These are phyloP conservation scores for Colletotrichum phormii DNA, from an alignment of 2,329 filamentous ascomycete species.

Conservation along the genomic window DNA sequence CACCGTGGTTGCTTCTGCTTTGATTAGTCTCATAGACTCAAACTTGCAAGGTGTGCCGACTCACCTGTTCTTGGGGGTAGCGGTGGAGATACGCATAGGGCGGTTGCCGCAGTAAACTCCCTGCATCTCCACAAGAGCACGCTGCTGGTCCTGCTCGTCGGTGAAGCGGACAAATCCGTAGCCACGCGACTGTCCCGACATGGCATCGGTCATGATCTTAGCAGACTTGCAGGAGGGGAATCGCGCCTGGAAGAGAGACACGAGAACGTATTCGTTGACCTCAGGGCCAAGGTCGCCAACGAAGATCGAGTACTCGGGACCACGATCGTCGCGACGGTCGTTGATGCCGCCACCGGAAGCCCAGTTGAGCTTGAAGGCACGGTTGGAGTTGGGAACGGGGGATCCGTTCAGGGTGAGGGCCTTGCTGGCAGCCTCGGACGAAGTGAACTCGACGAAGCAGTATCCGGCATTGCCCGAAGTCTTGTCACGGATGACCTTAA, in stretches of 20 bases:
- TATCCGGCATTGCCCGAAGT: slow-evolving; percentile 99
- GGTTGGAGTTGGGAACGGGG: slow-evolving; percentile 91
- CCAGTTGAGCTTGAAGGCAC: slow-evolving; percentile 99
- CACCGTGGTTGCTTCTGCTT: slow-evolving; percentile 37
- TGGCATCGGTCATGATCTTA: slow-evolving; percentile 99
- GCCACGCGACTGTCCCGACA: slow-evolving; percentile 95
- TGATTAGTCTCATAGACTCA: background rate
- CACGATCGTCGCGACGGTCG: slow-evolving; percentile 95
- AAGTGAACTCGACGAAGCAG: slow-evolving; percentile 95
- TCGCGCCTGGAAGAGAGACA: slow-evolving; percentile 95
- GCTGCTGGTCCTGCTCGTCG: slow-evolving; percentile 95
- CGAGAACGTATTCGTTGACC: slow-evolving; percentile 97
- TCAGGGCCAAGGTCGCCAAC: slow-evolving; percentile 97
- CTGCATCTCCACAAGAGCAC: slow-evolving; percentile 97
- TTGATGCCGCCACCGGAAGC: slow-evolving; percentile 95
- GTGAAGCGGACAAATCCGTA: slow-evolving; percentile 99
- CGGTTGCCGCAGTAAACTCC: slow-evolving; percentile 99
- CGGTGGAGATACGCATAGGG: slow-evolving; percentile 98
- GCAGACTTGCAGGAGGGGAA: slow-evolving; percentile 98
- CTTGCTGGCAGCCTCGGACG: slow-evolving; percentile 87
- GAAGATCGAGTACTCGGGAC: slow-evolving; percentile 96
- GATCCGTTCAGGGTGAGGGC: slow-evolving; percentile 90
- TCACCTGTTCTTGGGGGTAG: slow-evolving; percentile 91
- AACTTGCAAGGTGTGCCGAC: slow-evolving; percentile 36
- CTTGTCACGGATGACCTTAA: slow-evolving; percentile 99